Evolutionary conservation across 768 basidiomycete genomes (phyloP).

Genomic region (Rhizopogon vulgaris): DNA sequence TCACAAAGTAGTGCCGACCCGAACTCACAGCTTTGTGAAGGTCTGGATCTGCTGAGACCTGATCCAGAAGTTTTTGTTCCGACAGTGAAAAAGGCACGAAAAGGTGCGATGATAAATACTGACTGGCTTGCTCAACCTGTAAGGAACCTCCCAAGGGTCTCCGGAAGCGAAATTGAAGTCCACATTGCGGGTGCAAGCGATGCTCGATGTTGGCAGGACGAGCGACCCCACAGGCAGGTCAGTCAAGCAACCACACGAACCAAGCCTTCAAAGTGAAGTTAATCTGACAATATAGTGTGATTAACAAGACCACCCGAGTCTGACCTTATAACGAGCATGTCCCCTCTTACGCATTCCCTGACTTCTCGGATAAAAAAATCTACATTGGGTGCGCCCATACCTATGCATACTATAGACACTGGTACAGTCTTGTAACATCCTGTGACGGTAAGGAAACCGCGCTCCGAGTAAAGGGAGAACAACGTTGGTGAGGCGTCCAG

Average conservation of each 20-base stretch:
- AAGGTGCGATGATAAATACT: constrained; percentile 6
- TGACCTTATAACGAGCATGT: constrained; percentile 47
- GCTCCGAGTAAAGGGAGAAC: constrained; percentile 62
- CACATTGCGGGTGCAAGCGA: constrained; percentile 68
- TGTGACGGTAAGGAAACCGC: constrained; percentile 71
- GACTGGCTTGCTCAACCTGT: constrained; percentile 65
- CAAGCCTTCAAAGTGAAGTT: constrained; percentile 42
- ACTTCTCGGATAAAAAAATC: constrained; percentile 84
- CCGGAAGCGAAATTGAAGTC: constrained; percentile 65
- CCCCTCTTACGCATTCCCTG: constrained; percentile 65
- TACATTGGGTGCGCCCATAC: constrained; percentile 79
- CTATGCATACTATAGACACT: constrained; percentile 70
- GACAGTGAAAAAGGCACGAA: constrained; percentile 1
- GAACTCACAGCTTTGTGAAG: constrained; percentile 45
- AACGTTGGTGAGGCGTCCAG: constrained; percentile 55
- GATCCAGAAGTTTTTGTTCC: neutral
- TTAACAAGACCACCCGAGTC: neutral
- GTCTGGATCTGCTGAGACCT: constrained; percentile 56
- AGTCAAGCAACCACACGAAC: constrained; percentile 70
- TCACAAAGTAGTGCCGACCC: neutral
- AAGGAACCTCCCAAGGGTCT: constrained; percentile 38
- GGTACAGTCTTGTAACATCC: constrained; percentile 59
- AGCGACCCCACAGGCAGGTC: constrained; percentile 71
- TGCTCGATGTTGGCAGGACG: constrained; percentile 61
- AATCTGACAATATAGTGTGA: neutral